phyloP scores from a whole-genome alignment of 768 basidiomycete genomes.

The Russula emetica region DNA sequence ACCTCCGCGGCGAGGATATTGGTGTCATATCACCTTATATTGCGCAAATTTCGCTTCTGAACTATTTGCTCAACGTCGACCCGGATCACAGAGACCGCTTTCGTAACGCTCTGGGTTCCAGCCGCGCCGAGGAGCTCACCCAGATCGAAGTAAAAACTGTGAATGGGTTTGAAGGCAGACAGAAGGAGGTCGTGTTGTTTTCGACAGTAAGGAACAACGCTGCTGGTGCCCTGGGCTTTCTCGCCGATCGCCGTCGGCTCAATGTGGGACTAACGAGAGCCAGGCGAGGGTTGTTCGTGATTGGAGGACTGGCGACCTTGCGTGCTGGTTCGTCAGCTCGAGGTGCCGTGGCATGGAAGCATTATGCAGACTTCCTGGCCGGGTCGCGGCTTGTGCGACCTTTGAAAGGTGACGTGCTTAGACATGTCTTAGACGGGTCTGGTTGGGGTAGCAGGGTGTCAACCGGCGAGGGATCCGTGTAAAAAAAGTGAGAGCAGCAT shows the following conservation, averaged over 20 bases:
- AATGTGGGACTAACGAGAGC: conserved; percentile 92
- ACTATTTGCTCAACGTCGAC: conserved; percentile 59
- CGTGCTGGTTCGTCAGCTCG: conserved; percentile 40
- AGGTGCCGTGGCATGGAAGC: conserved; percentile 46
- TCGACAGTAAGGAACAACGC: conserved; percentile 85
- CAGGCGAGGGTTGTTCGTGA: conserved; percentile 75
- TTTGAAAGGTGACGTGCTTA: conserved; percentile 38
- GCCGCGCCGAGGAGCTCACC: conserved; percentile 59
- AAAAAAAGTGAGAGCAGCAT: not conserved
- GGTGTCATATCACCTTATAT: conserved; percentile 91
- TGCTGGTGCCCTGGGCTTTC: conserved; percentile 77
- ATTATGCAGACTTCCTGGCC: conserved; percentile 55
- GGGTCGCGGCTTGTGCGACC: conserved; percentile 50
- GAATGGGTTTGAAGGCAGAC: conserved; percentile 90
- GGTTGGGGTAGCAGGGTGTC: not conserved
- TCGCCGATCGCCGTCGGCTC: conserved; percentile 77
- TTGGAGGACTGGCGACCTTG: conserved; percentile 69
- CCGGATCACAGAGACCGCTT: conserved; percentile 52
- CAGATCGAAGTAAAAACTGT: conserved; percentile 87
- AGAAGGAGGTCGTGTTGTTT: conserved; percentile 90
- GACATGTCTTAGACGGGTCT: conserved; percentile 15
- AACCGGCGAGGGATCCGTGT: not conserved
- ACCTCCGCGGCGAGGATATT: conserved; percentile 68
- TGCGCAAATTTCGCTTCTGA: conserved; percentile 76
- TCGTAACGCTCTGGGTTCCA: conserved; percentile 53